Conservation (phyloP, 306 rosid species). For the Nissolia schottii region DNA sequence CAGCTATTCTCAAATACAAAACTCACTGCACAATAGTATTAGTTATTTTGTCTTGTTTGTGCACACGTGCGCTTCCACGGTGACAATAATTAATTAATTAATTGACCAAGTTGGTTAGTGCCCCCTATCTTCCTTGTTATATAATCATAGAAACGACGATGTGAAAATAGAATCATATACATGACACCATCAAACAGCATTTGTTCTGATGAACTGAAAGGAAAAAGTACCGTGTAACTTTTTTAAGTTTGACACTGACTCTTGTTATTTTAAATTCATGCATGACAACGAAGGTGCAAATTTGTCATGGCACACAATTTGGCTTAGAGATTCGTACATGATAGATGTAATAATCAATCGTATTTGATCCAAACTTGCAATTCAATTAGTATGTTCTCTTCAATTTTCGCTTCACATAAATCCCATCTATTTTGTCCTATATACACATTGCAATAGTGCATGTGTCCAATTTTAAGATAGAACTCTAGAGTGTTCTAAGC, state of each 20-base stretch:
- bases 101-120: conserved; percentile 1
- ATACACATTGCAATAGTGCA: background rate
- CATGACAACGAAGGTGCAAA: conserved; percentile 23
- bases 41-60: background rate
- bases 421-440: background rate
- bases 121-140: background rate
- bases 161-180: conserved; percentile 6
- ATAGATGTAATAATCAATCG: no score
- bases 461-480: conserved; percentile 11
- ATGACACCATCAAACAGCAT: conserved; percentile 29
- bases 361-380: conserved; percentile 7
- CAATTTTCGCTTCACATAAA: background rate
- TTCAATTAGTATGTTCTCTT: conserved; percentile 1
- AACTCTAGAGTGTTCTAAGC: conserved; percentile 20
- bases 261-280: conserved; percentile 12
- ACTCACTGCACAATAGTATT: background rate
- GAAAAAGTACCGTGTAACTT: conserved; percentile 15
- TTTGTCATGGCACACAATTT: background rate
- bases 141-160: background rate
- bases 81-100: no score
- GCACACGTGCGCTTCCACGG: background rate
- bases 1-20: no score
- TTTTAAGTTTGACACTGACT: conserved; percentile 20
- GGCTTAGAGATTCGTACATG: conserved; percentile 33
- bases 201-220: conserved; percentile 35